Evolutionary conservation across 2,329 filamentous ascomycete genomes (phyloP), one percentile per base, ranked within the genome.

Genomic region (Hypoxylon rubiginosum): DNA sequence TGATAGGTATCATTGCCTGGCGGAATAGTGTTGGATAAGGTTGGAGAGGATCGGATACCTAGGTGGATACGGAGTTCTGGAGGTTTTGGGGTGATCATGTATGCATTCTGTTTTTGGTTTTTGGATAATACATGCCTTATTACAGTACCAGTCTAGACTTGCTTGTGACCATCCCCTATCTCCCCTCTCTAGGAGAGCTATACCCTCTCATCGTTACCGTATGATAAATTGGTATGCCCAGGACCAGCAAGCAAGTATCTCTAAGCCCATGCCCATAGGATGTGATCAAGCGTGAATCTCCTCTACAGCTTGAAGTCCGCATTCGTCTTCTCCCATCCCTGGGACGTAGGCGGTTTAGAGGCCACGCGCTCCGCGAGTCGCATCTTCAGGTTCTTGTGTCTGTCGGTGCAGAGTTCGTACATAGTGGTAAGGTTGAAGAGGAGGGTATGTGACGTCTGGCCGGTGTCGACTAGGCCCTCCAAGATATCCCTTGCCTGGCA

Each of bases 371-470:
- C 91, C 1, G 91, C 90, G 17, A 98, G 82, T 26, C 82, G 83
- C 30, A 87, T 79, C 83, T 98, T 98, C 72, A 91, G 79, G 11
- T 85, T 85, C 52, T 87, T 83, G 45, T 92, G 88, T 67, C 87
- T 86, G 72, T 98, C 94, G 0, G 92, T 94, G 76, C 92, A 96
- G 7, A 98, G 85, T 79, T 98, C 96, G 76, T 97, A 98, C 73
- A 97, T 88, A 0, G 95, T 98, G 10, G 90, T 89, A 11, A 99
- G 80, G 76, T 98, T 98, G 80, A 97, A 97, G 0, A 97, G 87
- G 2, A 97, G 81, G 0, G 92, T 92, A 68, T 92, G 90, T 62
- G 95, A 97, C 0, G 88, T 87, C 43, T 88, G 82, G 1, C 89
- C 87, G 0, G 82, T 77, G 2, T 88, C 83, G 0, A 94, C 83